Conservation (phyloP, 257 asterid species). For the Petunia secreta region DNA sequence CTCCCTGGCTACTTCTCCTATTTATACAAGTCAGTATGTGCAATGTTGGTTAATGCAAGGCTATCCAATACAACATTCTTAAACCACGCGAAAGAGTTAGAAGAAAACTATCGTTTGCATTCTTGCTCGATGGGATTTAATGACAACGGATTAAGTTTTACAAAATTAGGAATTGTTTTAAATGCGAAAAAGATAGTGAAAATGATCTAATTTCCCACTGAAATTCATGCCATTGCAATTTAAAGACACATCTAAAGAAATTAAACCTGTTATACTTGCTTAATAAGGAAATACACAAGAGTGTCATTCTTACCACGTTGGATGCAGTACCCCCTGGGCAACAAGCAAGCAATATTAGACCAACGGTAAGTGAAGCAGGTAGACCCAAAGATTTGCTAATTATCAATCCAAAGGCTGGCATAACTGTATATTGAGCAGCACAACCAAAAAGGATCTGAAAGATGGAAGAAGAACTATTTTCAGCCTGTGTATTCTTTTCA, state of each 20-base stretch:
- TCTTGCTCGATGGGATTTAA: neutral
- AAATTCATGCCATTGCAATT: neutral
- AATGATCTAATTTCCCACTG: neutral
- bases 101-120: neutral
- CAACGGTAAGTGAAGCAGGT: slow-evolving; percentile 79
- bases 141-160: neutral
- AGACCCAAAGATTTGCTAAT: slow-evolving; percentile 78
- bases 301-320: slow-evolving; percentile 71
- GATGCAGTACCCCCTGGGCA: slow-evolving; percentile 98
- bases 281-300: neutral
- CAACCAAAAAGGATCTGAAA: slow-evolving; percentile 81
- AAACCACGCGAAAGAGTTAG: neutral
- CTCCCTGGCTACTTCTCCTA: neutral
- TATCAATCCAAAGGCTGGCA: slow-evolving; percentile 74
- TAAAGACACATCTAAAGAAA: neutral
- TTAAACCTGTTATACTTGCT: neutral
- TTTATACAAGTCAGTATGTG: neutral
- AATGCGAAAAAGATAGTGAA: neutral
- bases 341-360: slow-evolving; percentile 79
- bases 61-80: neutral
- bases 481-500: neutral
- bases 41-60: neutral
- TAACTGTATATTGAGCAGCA: slow-evolving; percentile 79
- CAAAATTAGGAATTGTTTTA: neutral
- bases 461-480: slow-evolving; percentile 9